Base-by-base conservation (phyloP, 106 monocot species). In the Dendrobium officinale region DNA sequence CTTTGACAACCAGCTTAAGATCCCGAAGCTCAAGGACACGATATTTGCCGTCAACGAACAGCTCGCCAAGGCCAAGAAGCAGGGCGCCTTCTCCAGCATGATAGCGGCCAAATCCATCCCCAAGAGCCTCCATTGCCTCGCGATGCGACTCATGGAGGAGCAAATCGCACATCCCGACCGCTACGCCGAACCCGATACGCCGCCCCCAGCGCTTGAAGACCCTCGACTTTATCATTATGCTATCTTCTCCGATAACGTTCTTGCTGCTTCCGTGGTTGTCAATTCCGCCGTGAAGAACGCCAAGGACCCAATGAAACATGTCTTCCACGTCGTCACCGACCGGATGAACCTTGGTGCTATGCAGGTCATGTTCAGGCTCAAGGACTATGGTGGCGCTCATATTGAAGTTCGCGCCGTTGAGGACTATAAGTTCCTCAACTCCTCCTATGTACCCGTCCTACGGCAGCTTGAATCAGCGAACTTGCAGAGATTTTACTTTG, bases 301-400 rank as follows among this genome's bases (percentile, higher is more conserved):
- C 17, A 83, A 80, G 59, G 94, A 97, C 26, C 97, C 97, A 2
- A 86, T 70, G 73, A 90, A 90, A 82, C 97, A 97, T 67, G 94
- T 94, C 24, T 97, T 97, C 84, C 97, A 97, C 61, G 92, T 97
- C 45, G 97, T 97, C 81, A 97, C 97, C 20, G 94, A 97, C 61
- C 89, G 83, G 79, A 97, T 94, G 94, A 94, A 97, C 77, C 89
- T 94, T 13, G 94, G 92, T 0, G 94, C 92, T 11, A 92, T 92
- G 92, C 89, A 92, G 91, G 96, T 96, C 17, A 96, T 96, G 94
- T 94, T 96, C 85, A 81, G 84, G 67, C 84, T 86, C 49, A 92
- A 92, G 80, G 89, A 96, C 68, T 96, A 94, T 77, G 82, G 67
- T 20, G 94, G 92, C 6, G 88, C 97, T 2, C 97, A 97, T 72